phyloP scores from a whole-genome alignment of 345 rosid species.

The Geranium rotundifolium region DNA sequence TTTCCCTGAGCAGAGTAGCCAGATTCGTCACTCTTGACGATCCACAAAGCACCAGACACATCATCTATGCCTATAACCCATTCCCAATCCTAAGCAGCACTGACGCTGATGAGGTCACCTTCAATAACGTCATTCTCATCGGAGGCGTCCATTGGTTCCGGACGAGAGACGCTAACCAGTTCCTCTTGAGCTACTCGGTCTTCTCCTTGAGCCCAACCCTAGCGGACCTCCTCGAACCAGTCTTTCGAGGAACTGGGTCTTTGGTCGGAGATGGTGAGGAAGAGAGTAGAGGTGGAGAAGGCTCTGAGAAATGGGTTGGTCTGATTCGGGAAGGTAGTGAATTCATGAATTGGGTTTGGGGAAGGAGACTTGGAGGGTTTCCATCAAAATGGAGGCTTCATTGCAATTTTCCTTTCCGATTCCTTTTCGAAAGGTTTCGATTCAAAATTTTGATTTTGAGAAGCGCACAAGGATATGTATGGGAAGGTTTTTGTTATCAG shows the following conservation, averaged over 20 bases:
- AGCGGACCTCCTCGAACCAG: neutral
- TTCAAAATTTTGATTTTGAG: too few relatives aligned
- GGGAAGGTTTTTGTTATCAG: too few relatives aligned
- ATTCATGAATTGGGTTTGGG: neutral
- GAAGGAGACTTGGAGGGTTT: neutral
- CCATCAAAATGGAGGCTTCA: neutral
- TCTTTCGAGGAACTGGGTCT: neutral
- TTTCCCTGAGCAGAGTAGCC: constrained; percentile 57
- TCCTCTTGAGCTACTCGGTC: constrained; percentile 23
- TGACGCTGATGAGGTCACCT: constrained; percentile 8
- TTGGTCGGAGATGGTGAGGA: neutral
- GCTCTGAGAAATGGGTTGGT: neutral
- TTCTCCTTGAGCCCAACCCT: neutral
- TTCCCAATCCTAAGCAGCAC: constrained; percentile 17
- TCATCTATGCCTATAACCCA: constrained; percentile 78
- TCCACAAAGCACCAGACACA: constrained; percentile 65
- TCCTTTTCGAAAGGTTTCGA: too few relatives aligned
- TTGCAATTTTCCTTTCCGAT: too few relatives aligned
- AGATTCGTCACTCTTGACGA: constrained; percentile 37
- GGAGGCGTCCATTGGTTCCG: neutral
- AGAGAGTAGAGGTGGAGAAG: neutral
- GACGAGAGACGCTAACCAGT: constrained; percentile 56
- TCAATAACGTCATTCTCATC: neutral
- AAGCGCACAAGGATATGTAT: too few relatives aligned
- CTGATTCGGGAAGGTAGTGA: neutral